Base-by-base conservation (phyloP, 169 alveolate genomes). In the Eimeria necatrix region DNA sequence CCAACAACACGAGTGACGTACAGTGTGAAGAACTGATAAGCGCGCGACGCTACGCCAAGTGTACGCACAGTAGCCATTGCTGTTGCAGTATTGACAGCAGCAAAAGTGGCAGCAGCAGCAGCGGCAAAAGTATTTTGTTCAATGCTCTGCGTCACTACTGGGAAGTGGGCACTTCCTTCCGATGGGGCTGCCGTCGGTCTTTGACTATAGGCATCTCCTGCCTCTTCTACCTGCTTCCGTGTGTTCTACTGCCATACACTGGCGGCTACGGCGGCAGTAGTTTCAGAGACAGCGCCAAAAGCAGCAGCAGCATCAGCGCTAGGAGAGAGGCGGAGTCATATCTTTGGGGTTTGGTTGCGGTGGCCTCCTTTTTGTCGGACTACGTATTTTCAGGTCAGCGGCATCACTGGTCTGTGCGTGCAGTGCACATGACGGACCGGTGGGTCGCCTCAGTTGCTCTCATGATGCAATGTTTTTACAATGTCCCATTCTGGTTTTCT, bases 151-250 rank as follows among this genome's bases (percentile, higher is more conserved):
- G 46, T 7, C 87, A 76, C 68, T 76, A 76, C 46, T 76, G 87
- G 87, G 64, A 20, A 46, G 87, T 76, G 20, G 87, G 87, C 0
- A 7, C 61, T 20, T n/a, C 87, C n/a, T 76, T 76, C 48, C 61
- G 87, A 12, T 88, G 94, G 94, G 94, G 86, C 52, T 41, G 86
- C 16, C 94, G 94, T 24, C 94, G 86, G 74, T 88, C 94, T 32
- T 48, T n/a, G 41, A 64, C 74, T 32, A 71, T 88, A 32, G 94
- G 73, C 56, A 32, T 88, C 68, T 88, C 94, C 22, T 88, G 85
- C 22, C 52, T 70, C 18, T 26, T 88, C 20, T 88, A 88, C 74
- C 20, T 88, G 48, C 53, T 88, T 24, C 94, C 94, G 9, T 60
- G 74, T 49, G n/a, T n/a, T 70, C 41, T n/a, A 71, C 86, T 48